Percentiles rank a stretch among this genome's conserved stretches.
phyloP scores from a whole-genome alignment of 2,329 filamentous ascomycete genomes.

The Nemania abortiva region DNA sequence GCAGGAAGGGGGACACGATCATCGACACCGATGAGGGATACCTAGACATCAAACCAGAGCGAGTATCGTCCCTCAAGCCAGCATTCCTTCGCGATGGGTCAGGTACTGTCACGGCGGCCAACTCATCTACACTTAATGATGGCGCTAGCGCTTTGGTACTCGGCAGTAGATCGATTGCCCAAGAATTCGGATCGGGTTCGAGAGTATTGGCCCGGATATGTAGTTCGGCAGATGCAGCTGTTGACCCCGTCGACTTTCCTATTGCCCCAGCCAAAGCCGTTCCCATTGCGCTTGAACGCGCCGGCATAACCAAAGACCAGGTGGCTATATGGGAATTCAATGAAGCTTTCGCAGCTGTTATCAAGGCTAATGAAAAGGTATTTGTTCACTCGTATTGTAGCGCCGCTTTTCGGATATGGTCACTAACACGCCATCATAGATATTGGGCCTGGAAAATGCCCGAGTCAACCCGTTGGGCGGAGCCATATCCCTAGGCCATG shows the following conservation, averaged over 20 bases:
- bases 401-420: background rate
- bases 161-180: conserved; percentile 82
- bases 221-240: conserved; percentile 87
- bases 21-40: conserved; percentile 90
- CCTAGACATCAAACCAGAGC: conserved; percentile 86
- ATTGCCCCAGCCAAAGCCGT: conserved; percentile 93
- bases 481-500: conserved; percentile 92
- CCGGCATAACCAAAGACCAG: conserved; percentile 90
- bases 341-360: conserved; percentile 95
- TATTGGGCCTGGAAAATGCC: conserved; percentile 82
- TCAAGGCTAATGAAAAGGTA: conserved; percentile 92
- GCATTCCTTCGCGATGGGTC: conserved; percentile 89
- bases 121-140: conserved; percentile 94
- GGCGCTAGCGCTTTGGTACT: conserved; percentile 91
- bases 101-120: conserved; percentile 93
- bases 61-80: conserved; percentile 86
- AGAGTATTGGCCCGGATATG: conserved; percentile 89
- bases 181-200: conserved; percentile 80
- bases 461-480: conserved; percentile 90
- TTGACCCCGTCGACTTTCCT: conserved; percentile 94
- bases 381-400: conserved; percentile 20
- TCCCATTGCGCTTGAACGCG: conserved; percentile 86
- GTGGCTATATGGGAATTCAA: conserved; percentile 98
- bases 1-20: conserved; percentile 83
- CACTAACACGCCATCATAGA: conserved; percentile 59